These are phyloP conservation scores for Laguncularia racemosa DNA, from an alignment of 345 rosid species.

Conservation along the genomic window DNA sequence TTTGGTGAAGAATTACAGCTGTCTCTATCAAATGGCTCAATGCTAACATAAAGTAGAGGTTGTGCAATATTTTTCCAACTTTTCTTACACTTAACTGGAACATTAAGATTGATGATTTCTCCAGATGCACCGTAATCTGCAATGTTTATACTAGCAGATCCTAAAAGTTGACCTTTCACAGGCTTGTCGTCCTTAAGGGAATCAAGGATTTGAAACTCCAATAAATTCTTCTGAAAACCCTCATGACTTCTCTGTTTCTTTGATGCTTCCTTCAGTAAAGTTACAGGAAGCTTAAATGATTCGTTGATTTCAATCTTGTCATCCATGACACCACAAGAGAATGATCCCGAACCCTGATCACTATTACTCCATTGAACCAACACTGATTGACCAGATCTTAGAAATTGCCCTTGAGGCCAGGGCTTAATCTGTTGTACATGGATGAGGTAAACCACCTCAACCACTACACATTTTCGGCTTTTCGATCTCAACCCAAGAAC, in stretches of 20 bases:
- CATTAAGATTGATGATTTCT: conserved; percentile 33
- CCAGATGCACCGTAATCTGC: conserved; percentile 63
- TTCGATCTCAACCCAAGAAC: conserved; percentile 61
- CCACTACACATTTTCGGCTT: conserved; percentile 31
- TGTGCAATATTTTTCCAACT: conserved; percentile 38
- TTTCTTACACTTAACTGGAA: conserved; percentile 57
- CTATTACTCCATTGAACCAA: conserved; percentile 80
- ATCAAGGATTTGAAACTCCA: conserved; percentile 67
- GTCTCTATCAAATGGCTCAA: conserved; percentile 54
- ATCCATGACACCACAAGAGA: conserved; percentile 36
- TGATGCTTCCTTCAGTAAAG: conserved; percentile 44
- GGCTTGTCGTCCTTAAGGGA: conserved; percentile 48
- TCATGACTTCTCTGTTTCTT: conserved; percentile 25
- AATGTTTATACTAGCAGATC: conserved; percentile 68
- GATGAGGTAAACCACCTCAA: conserved; percentile 35
- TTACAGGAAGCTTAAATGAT: conserved; percentile 47
- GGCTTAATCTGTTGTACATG: conserved; percentile 63
- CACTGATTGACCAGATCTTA: conserved; percentile 36
- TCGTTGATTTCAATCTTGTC: conserved; percentile 61
- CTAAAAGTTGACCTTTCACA: conserved; percentile 68
- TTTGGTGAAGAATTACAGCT: conserved; percentile 21
- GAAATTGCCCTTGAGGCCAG: conserved; percentile 62
- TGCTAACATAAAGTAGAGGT: conserved; percentile 48
- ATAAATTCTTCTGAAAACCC: conserved; percentile 57
- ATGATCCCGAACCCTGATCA: conserved; percentile 60